Evolutionary conservation across 768 basidiomycete genomes (phyloP).

Genomic region (Leccinum ochraceum): DNA sequence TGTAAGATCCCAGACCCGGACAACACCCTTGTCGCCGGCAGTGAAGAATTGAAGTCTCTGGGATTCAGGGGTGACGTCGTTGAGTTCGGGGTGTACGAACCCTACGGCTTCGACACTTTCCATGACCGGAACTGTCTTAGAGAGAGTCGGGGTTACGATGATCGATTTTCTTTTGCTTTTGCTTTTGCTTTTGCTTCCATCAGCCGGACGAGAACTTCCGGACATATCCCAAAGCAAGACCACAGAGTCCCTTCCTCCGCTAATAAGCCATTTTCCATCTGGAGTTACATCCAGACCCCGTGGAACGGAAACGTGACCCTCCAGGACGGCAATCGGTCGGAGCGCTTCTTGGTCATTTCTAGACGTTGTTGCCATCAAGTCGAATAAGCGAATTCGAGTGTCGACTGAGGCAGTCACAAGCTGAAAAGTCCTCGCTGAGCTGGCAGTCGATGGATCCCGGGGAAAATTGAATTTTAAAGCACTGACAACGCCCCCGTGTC

Average conservation of each 20-base stretch:
- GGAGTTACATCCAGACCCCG: conserved; percentile 81
- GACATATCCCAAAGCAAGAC: conserved; percentile 89
- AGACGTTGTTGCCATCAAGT: conserved; percentile 67
- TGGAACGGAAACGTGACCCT: conserved; percentile 95
- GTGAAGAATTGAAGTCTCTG: conserved; percentile 72
- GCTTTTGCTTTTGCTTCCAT: conserved; percentile 26
- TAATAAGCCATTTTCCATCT: conserved; percentile 89
- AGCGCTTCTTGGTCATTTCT: conserved; percentile 55
- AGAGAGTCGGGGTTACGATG: conserved; percentile 55
- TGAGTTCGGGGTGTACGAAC: conserved; percentile 53
- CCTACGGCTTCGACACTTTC: conserved; percentile 91
- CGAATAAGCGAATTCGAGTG: conserved; percentile 89
- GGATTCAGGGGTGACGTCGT: conserved; percentile 37
- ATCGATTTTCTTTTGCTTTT: conserved; percentile 45
- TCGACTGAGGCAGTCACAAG: conserved; percentile 92
- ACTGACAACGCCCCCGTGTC: conserved; percentile 96
- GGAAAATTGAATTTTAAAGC: conserved; percentile 86
- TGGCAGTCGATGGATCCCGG: conserved; percentile 52
- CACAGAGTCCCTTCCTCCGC: conserved; percentile 91
- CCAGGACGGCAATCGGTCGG: conserved; percentile 78
- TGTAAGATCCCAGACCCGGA: conserved; percentile 83
- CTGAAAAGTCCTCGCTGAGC: conserved; percentile 59
- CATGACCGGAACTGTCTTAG: conserved; percentile 78
- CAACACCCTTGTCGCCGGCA: conserved; percentile 85
- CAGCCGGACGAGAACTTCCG: conserved; percentile 2